Evolutionary conservation across 2,329 filamentous ascomycete genomes (phyloP).

Genomic region (Metarhizium robertsii): DNA sequence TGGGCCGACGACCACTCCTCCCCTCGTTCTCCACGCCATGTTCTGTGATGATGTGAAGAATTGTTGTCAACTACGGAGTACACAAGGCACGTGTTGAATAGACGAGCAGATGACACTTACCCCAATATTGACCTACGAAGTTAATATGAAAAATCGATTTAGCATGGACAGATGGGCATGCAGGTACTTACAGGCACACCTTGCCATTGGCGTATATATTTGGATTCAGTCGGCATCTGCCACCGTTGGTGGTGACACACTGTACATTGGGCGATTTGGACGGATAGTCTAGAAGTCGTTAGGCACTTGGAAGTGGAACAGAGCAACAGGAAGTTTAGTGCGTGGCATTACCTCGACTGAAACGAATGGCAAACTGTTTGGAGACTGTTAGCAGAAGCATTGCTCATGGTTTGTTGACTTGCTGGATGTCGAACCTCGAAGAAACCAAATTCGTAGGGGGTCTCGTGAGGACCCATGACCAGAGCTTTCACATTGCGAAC

Average conservation of each 20-base stretch:
- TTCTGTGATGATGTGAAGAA: conserved; percentile 41
- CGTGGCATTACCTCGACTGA: conserved; percentile 56
- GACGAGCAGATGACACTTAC: conserved; percentile 34
- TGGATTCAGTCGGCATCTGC: conserved; percentile 84
- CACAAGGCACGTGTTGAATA: not conserved
- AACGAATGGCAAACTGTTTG: conserved; percentile 62
- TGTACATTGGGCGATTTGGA: conserved; percentile 51
- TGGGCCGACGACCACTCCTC: conserved; percentile 97
- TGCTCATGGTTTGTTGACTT: not conserved
- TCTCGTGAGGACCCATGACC: conserved; percentile 87
- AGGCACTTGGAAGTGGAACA: not conserved
- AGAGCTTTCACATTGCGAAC: conserved; percentile 80
- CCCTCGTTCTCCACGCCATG: conserved; percentile 82
- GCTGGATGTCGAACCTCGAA: conserved; percentile 62
- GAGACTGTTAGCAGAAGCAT: not conserved
- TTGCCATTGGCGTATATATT: conserved; percentile 91
- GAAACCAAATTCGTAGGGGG: conserved; percentile 94
- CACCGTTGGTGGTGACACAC: conserved; percentile 79
- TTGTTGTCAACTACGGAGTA: not conserved
- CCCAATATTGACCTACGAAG: conserved; percentile 67
- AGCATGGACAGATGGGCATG: not conserved
- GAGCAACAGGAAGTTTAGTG: not conserved
- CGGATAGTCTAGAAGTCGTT: conserved; percentile 61
- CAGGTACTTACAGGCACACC: conserved; percentile 69
- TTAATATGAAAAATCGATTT: conserved; percentile 1